Evolutionary conservation across 1,284 basidiomycete species (phyloP), one percentile per base, ranked within the genome.

Genomic region (Rhodotorula sp.): DNA sequence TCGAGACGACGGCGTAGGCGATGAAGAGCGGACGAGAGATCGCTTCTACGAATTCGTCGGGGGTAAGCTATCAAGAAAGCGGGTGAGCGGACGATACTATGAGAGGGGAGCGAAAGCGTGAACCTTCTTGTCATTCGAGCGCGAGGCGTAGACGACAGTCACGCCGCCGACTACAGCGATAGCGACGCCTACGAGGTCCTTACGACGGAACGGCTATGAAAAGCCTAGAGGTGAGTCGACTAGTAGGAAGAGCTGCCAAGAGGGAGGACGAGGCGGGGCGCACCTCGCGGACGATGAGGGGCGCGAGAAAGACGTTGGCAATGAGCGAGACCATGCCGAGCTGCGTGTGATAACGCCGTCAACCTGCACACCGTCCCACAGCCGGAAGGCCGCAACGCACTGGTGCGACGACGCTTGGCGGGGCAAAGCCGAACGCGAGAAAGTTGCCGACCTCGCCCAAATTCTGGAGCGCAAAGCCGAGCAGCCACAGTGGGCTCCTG

Each of bases 221-320:
- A n/a, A n/a, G 25, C n/a, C n/a, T n/a, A n/a, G 29, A 29, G 56
- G 12, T 60, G 37, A 51, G 12, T 34, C 19, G 29, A 0, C 6
- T 13, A 1, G 29, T n/a, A n/a, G n/a, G n/a, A n/a, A n/a, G n/a
- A n/a, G n/a, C n/a, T n/a, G 36, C 21, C n/a, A n/a, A 5, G 29
- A 12, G n/a, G 36, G 36, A 13, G 72, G 41, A 55, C 5, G 25
- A 15, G 39, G 36, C 5, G 25, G 9, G 39, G 36, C 67, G 17
- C n/a, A 69, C 70, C 72, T 84, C 83, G 46, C 79, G 71, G 3
- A 97, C 84, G 78, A 98, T 87, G 3, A 95, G 80, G 17, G 96
- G 96, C 0, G 96, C 92, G 76, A 98, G 94, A 60, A 95, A 85
- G 79, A 94, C 97, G 81, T 98, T 98, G 27, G 95, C 92, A 66